These are phyloP conservation scores for Vigna reflexopilosa DNA, from an alignment of 306 rosid genomes.

Conservation along the genomic window DNA sequence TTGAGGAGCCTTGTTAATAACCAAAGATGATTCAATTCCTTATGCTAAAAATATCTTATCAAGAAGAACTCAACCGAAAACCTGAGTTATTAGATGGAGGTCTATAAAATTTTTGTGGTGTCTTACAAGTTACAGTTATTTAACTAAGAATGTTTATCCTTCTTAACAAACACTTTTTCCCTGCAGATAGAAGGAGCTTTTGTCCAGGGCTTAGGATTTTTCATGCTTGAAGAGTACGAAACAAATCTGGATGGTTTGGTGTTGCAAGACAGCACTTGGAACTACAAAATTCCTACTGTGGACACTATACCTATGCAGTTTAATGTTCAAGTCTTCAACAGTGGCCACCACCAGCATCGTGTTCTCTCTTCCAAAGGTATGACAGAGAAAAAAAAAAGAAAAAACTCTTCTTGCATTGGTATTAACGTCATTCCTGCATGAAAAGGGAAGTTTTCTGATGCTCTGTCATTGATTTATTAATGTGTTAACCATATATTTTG, in stretches of 20 bases:
- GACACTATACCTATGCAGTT: slow-evolving; percentile 86
- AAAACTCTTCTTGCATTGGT: too few relatives aligned
- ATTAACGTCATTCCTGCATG: neutral
- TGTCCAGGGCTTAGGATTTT: slow-evolving; percentile 88
- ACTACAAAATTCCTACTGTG: slow-evolving; percentile 81
- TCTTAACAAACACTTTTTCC: slow-evolving; percentile 20
- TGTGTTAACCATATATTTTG: too few relatives aligned
- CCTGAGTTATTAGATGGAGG: neutral
- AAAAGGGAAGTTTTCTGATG: neutral
- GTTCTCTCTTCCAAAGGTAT: slow-evolving; percentile 88
- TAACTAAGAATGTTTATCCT: too few relatives aligned
- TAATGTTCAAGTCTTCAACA: slow-evolving; percentile 75
- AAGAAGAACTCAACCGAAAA: neutral
- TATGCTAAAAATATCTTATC: neutral
- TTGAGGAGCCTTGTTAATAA: too few relatives aligned
- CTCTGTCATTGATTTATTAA: neutral
- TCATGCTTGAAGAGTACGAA: slow-evolving; percentile 82
- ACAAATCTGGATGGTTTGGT: slow-evolving; percentile 71
- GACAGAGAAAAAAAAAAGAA: too few relatives aligned
- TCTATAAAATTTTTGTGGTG: neutral
- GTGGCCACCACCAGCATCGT: slow-evolving; percentile 66
- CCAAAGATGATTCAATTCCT: neutral
- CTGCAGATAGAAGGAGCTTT: slow-evolving; percentile 93
- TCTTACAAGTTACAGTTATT: neutral
- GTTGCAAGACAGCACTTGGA: slow-evolving; percentile 78